Percentiles rank a stretch among this genome's conserved stretches.
phyloP scores from a whole-genome alignment of 257 asterid species.

The Catharanthus roseus region DNA sequence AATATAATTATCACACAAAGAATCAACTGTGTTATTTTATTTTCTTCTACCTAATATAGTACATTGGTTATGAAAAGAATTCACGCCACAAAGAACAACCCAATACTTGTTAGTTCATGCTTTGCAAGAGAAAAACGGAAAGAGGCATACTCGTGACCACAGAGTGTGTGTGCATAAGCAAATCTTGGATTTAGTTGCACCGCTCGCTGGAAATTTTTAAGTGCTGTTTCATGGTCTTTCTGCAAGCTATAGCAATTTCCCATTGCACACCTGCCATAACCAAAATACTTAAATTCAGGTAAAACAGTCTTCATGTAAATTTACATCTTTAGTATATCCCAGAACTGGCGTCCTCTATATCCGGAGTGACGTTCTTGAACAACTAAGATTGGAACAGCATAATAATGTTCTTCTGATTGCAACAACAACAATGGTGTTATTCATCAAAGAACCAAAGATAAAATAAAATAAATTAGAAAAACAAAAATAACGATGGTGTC shows the following conservation, averaged over 20 bases:
- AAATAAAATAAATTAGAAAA: no score
- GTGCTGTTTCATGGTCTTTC: slow-evolving; percentile 92
- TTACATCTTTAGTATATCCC: neutral
- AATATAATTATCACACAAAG: neutral
- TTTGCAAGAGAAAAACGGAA: slow-evolving; percentile 13
- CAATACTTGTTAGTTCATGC: neutral
- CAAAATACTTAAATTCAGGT: neutral
- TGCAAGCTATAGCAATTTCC: slow-evolving; percentile 95
- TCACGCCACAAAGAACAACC: neutral
- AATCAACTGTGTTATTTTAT: no score
- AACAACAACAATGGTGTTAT: neutral
- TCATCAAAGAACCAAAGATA: no score
- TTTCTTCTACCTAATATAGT: no score
- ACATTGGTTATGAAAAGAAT: no score
- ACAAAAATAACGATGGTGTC: neutral
- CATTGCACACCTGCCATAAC: slow-evolving; percentile 77
- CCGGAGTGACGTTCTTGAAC: neutral
- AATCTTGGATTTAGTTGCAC: slow-evolving; percentile 85
- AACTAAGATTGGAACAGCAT: neutral
- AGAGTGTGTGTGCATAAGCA: slow-evolving; percentile 85
- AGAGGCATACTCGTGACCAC: slow-evolving; percentile 84
- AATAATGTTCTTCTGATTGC: neutral
- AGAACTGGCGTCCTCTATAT: neutral
- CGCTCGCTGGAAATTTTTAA: slow-evolving; percentile 90
- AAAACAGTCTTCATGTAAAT: neutral